phyloP scores from a whole-genome alignment of 2,329 filamentous ascomycete species.

The Alternaria longipes region DNA sequence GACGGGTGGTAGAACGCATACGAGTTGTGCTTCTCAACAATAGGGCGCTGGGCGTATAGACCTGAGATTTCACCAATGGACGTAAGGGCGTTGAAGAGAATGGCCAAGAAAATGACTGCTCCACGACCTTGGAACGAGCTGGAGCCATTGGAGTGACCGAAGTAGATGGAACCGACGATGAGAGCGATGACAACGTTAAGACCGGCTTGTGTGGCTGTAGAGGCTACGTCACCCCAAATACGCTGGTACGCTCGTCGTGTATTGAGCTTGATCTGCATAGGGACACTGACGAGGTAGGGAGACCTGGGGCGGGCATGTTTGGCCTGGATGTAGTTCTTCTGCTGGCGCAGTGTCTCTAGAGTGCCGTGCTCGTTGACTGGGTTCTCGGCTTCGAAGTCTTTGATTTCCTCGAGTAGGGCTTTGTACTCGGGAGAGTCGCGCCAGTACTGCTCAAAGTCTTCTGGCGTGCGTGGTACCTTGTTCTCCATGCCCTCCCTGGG shows the following conservation, averaged over 20 bases:
- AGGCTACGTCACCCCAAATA: constrained; percentile 45
- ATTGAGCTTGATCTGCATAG: constrained; percentile 54
- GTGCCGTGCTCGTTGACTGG: constrained; percentile 54
- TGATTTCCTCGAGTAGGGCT: constrained; percentile 59
- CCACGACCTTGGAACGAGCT: constrained; percentile 64
- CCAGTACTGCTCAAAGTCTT: constrained; percentile 62
- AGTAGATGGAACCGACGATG: constrained; percentile 71
- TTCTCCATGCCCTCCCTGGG: constrained; percentile 55
- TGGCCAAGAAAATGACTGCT: constrained; percentile 67
- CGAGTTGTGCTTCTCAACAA: constrained; percentile 86
- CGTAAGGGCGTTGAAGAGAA: constrained; percentile 67
- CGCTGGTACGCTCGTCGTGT: constrained; percentile 45
- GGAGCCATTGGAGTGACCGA: constrained; percentile 60
- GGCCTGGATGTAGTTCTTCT: constrained; percentile 62
- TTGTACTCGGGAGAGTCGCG: constrained; percentile 60
- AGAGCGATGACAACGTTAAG: constrained; percentile 66
- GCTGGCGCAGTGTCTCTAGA: constrained; percentile 48
- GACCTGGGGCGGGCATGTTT: constrained; percentile 65
- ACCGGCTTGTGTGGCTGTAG: constrained; percentile 48
- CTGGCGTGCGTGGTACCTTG: constrained; percentile 58
- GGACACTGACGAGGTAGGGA: constrained; percentile 65
- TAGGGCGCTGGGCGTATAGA: constrained; percentile 83
- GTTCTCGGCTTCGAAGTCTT: constrained; percentile 59
- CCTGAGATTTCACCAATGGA: constrained; percentile 62
- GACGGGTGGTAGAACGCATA: constrained; percentile 91